phyloP scores from a whole-genome alignment of 345 rosid species.

The Dipteronia sinensis region DNA sequence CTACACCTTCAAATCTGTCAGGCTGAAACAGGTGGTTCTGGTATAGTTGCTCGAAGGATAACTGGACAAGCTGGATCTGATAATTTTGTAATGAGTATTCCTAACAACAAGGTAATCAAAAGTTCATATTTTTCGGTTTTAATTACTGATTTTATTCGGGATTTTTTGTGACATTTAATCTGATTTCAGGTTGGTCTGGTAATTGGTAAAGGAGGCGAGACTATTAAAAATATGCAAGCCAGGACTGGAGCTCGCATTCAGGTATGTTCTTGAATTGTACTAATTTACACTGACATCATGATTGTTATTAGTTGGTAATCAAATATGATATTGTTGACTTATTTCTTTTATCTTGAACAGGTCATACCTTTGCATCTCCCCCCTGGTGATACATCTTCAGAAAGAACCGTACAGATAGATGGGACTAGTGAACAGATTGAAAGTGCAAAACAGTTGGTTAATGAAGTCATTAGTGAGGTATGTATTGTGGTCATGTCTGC shows the following conservation, averaged over 20 bases:
- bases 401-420: constrained; percentile 85
- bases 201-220: constrained; percentile 99
- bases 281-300: background rate
- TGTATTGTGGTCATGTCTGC: constrained; percentile 38
- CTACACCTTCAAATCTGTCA: constrained; percentile 26
- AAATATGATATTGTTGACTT: background rate
- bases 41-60: constrained; percentile 69
- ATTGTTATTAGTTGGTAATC: background rate
- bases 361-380: constrained; percentile 97
- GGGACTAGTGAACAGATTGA: constrained; percentile 92
- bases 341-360: constrained; percentile 35
- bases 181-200: constrained; percentile 92
- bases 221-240: constrained; percentile 96
- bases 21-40: constrained; percentile 97
- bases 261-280: constrained; percentile 43
- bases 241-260: constrained; percentile 95
- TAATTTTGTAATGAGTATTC: constrained; percentile 69
- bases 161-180: constrained; percentile 26
- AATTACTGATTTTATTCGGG: constrained; percentile 12
- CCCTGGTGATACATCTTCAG: constrained; percentile 83
- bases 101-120: constrained; percentile 81
- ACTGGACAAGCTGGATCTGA: constrained; percentile 81
- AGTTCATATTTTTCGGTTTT: constrained; percentile 13
- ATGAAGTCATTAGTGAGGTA: constrained; percentile 98
- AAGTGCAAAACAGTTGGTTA: constrained; percentile 83